These are phyloP conservation scores for Ceratobasidium sp. DNA, from an alignment of 1,284 basidiomycete species.

Conservation along the genomic window DNA sequence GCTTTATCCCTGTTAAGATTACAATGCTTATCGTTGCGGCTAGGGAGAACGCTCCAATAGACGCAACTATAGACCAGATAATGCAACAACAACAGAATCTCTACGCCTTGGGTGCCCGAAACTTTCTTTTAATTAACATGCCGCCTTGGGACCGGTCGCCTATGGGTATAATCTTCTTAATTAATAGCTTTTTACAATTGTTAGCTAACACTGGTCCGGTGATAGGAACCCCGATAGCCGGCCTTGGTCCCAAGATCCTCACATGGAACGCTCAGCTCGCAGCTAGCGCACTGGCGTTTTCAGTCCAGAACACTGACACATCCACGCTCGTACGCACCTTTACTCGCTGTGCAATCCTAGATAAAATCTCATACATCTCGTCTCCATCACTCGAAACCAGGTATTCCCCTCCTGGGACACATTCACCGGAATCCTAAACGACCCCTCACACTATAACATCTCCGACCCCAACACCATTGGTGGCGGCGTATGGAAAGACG, in stretches of 20 bases:
- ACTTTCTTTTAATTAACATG: conserved; percentile 71
- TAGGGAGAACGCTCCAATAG: too few relatives aligned
- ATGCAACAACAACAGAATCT: conserved; percentile 61
- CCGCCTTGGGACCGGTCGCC: conserved; percentile 67
- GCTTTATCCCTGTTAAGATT: neutral
- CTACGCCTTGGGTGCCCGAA: conserved; percentile 64
- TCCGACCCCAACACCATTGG: neutral
- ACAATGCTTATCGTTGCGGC: neutral
- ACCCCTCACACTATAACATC: conserved; percentile 10
- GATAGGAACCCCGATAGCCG: conserved; percentile 11
- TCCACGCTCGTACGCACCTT: conserved; percentile 2
- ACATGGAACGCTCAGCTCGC: conserved; percentile 9
- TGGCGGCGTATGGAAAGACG: conserved; percentile 19
- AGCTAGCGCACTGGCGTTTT: neutral
- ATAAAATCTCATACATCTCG: too few relatives aligned
- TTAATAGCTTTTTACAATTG: too few relatives aligned
- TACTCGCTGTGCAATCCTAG: neutral
- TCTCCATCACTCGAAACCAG: neutral
- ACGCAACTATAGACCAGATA: conserved; percentile 52
- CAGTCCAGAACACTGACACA: neutral
- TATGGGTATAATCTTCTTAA: conserved; percentile 52
- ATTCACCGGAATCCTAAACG: neutral
- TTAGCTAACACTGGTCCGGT: too few relatives aligned
- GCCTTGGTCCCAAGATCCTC: conserved; percentile 1
- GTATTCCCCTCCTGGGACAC: conserved; percentile 27